Evolutionary conservation across 2,329 filamentous ascomycete species (phyloP), one percentile per base, ranked within the genome.

Genomic region (Dothideomycetes sp.): DNA sequence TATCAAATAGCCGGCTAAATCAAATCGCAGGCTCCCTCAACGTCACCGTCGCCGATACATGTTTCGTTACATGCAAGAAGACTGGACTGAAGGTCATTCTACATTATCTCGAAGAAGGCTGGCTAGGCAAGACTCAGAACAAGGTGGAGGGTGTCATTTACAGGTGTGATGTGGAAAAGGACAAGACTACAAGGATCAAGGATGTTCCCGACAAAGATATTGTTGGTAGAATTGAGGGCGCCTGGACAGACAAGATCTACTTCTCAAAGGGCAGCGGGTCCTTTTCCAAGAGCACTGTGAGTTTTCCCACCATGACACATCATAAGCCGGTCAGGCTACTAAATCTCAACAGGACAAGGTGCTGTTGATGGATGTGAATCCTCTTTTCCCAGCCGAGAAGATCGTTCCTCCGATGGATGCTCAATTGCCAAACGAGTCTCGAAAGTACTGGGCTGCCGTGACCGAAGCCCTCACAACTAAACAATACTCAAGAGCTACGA

Each of bases 41-140:
- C 52, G 81, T 98, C 46, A 88, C 82, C 7, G 91, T 98, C 16
- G 83, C 88, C 34, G 91, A 98, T 53, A 75, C 80, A 47, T 91
- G 86, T 53, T 94, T 83, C 58, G 73, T 96, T 44, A 88, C 80
- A 30, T 98, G 91, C 62, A 75, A 82, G n/a, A 80, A 87, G 65
- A 94, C 87, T 2, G 82, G 80, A 56, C 75, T 94, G 49, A 96
- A 96, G 66, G 83, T 81, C 14, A 94, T 98, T 47, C 65, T 98
- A 34, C 81, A 93, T 53, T 98, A 98, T 58, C 68, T 88, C 40
- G 89, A 96, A 54, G 89, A 96, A 52, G 87, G 88, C 36, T 98
- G 91, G 88, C 72, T 96, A 19, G 85, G 88, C 34, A 84, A 85
- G 49, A 77, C 85, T 15, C 89, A 93, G 51, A 94, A 96, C 62